Base-by-base conservation (phyloP, 2,329 filamentous ascomycete genomes). In the Penicillium sp. region DNA sequence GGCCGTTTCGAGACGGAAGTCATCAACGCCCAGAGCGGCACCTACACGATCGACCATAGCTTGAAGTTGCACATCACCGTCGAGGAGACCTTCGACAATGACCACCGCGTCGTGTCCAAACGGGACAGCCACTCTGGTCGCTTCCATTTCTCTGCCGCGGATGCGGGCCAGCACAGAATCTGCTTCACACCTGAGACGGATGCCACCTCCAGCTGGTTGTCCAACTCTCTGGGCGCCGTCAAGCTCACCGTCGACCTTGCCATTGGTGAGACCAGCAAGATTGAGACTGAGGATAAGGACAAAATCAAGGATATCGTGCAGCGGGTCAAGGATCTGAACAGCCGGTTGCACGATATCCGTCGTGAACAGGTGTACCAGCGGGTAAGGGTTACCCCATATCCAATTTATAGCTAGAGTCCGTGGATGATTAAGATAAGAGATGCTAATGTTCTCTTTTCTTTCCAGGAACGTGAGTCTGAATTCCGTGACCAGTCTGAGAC, bases 401-500 rank as follows among this genome's bases (percentile, higher is more conserved):
- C 19, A 13, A 40, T 16, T 4, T 11, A 49, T 19, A 10, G 8
- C 25, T 19, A n/a, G 10, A n/a, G 9, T 11, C 15, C n/a, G 7
- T n/a, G 3, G 25, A 27, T n/a, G 2, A 16, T 39, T 50, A 44
- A 51, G 6, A 25, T 7, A 29, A n/a, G 33, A 36, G 46, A 41
- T 50, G 11, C 44, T 39, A 39, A 54, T 48, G 53, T 7, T 15
- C 27, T 45, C 15, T 44, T 21, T 50, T 36, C 33, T 44, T n/a
- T 51, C 33, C 5, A 97, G 90, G 94, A 97, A 83, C 91, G 94
- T 65, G 94, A 99, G 75, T 92, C 92, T 68, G 92, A 97, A 75
- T 99, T 99, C 83, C 86, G 94, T 78, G 94, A 99, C 78, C 94
- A 97, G 77, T 97, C 92, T 68, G 94, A 99, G 78, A 82, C 85